Percentiles rank a stretch among this genome's conserved stretches.
phyloP scores from a whole-genome alignment of 2,329 filamentous ascomycete species.

The Neoscytalidium dimidiatum region DNA sequence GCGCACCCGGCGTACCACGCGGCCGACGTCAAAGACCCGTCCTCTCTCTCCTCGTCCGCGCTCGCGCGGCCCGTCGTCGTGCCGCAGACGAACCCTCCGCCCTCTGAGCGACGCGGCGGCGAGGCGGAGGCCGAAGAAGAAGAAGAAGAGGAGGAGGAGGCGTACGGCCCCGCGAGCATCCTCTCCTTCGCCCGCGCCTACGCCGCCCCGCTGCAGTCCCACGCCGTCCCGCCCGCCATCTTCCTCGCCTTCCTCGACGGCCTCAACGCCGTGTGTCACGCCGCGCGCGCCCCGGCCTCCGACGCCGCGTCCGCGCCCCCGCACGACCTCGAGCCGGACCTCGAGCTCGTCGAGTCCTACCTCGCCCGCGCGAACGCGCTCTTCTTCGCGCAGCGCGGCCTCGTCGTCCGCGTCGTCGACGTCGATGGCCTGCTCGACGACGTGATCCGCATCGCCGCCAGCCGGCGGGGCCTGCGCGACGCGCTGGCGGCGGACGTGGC shows the following conservation, averaged over 20 bases:
- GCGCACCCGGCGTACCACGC: slow-evolving; percentile 8
- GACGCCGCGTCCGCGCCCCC: neutral
- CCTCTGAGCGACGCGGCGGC: neutral
- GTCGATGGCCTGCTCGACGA: slow-evolving; percentile 27
- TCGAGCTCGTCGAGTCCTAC: slow-evolving; percentile 28
- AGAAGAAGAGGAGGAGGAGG: neutral
- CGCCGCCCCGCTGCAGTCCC: slow-evolving; percentile 31
- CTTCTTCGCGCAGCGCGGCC: slow-evolving; percentile 35
- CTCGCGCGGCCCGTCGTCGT: neutral
- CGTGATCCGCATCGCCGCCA: slow-evolving; percentile 26
- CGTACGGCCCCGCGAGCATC: slow-evolving; percentile 4
- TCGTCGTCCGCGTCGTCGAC: slow-evolving; percentile 30
- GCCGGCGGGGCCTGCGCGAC: slow-evolving; percentile 25
- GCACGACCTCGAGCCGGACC: neutral
- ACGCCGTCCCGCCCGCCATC: slow-evolving; percentile 31
- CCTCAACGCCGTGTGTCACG: slow-evolving; percentile 31
- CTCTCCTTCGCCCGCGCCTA: slow-evolving; percentile 29
- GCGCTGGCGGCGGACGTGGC: neutral
- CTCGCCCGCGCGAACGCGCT: slow-evolving; percentile 31
- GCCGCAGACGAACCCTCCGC: neutral
- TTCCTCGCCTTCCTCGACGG: slow-evolving; percentile 37
- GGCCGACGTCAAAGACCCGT: neutral
- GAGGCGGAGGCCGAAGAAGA: neutral
- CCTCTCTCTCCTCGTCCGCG: slow-evolving; percentile 21
- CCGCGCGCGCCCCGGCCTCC: slow-evolving; percentile 4